These are phyloP conservation scores for Tuber borchii DNA, from an alignment of 495 filamentous ascomycete genomes.

Conservation along the genomic window DNA sequence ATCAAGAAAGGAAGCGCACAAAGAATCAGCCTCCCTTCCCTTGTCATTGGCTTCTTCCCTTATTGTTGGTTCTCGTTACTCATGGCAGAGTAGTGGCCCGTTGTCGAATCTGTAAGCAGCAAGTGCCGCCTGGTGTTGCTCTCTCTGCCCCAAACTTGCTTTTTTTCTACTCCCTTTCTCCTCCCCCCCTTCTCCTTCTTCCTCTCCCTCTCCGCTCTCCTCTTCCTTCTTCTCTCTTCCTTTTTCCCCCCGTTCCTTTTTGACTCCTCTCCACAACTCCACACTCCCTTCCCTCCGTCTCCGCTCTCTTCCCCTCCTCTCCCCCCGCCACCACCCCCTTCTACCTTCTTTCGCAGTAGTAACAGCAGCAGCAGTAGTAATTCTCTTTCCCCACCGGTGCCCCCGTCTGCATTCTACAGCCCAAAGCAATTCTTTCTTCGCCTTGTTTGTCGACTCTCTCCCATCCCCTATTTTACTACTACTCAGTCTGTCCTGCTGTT, in stretches of 20 bases:
- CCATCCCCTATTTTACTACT: constrained; percentile 15
- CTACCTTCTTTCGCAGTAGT: constrained; percentile 39
- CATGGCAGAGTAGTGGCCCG: constrained; percentile 14
- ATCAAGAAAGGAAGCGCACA: neutral
- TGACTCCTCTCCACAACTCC: constrained; percentile 45
- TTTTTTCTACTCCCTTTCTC: constrained; percentile 28
- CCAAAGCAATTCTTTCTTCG: neutral
- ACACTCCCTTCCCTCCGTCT: constrained; percentile 38
- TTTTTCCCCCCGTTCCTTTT: constrained; percentile 52
- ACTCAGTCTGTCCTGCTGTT: constrained; percentile 21
- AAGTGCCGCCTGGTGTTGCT: constrained; percentile 34
- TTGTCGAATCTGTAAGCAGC: constrained; percentile 32
- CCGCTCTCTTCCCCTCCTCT: constrained; percentile 24
- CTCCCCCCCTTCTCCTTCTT: constrained; percentile 41
- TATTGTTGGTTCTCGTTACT: neutral
- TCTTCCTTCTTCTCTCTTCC: constrained; percentile 50
- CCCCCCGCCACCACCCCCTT: constrained; percentile 32
- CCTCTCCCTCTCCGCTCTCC: constrained; percentile 50
- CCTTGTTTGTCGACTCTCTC: constrained; percentile 10
- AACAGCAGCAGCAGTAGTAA: constrained; percentile 26
- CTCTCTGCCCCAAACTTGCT: constrained; percentile 31
- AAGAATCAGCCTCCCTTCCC: constrained; percentile 3
- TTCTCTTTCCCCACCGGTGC: constrained; percentile 4
- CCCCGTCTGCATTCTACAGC: neutral
- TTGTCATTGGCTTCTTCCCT: constrained; percentile 1